Evolutionary conservation across 768 basidiomycete species (phyloP), one percentile per base, ranked within the genome.

Genomic region (Termitomyces sp.): DNA sequence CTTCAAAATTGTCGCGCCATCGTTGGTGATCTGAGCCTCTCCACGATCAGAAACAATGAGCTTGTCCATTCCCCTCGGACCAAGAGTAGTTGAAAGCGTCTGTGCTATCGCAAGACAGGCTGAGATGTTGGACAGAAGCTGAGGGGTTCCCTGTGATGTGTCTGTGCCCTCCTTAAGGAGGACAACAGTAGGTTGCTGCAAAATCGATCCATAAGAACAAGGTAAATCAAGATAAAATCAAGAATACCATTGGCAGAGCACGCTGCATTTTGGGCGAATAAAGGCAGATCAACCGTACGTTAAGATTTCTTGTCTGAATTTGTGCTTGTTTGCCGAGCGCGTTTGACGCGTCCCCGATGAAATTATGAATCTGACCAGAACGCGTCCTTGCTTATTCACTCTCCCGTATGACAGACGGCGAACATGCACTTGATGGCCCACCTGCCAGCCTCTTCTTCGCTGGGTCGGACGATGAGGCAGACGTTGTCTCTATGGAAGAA

Each of bases 21-120:
- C 97, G 72, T 99, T 99, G 21, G 97, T 98, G 68, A 99, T 99
- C 76, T 97, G 96, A 9, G 97, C 94, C 59, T 95, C 89, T 49
- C 97, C 96, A 55, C 94, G 84, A 57, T 91, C 88, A 59, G 88
- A 88, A 2, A 98, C 96, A 63, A 97, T 97, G 44, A 98, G 79
- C 70, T 98, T 98, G 72, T 99, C 97, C 97, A 99, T 98, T 60
- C 97, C 97, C 58, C 97, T 79, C 8, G 97, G 97, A 14, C 97
- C 97, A n/a, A 99, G 84, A 32, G 97, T 98, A 55, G 84, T 94
- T 21, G 97, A 81, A 53, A 99, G 83, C 2, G 93, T 98, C 68
- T 93, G 85, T 46, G 95, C 75, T 63, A 99, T 88, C 17, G 95
- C 94, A 55, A 95, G 84, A 76, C 96, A 98, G 70, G 96, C 95